Evolutionary conservation across 1,139 yeast species (phyloP).

Genomic region (Pichia sp.): DNA sequence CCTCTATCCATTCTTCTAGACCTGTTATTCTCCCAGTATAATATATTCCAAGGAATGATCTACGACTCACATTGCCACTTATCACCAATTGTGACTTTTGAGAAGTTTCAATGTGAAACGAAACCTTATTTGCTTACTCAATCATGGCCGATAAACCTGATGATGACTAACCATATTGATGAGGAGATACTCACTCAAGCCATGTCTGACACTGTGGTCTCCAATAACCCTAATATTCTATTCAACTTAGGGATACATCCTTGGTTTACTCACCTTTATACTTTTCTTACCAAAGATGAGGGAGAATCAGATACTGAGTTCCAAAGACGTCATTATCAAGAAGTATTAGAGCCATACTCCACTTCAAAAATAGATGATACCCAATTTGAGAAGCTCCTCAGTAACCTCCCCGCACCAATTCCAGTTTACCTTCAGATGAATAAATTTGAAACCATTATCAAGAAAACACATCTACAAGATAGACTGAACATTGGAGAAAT

Average conservation of each 20-base stretch:
- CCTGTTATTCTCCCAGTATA: too few species aligned
- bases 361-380: slow-evolving; percentile 4
- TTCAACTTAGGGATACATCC: slow-evolving; percentile 88
- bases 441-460: slow-evolving; percentile 24
- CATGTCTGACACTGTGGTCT: slow-evolving; percentile 16
- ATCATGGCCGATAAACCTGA: slow-evolving; percentile 28
- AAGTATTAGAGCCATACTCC: slow-evolving; percentile 31
- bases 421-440: slow-evolving; percentile 34
- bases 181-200: slow-evolving; percentile 25
- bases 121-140: slow-evolving; percentile 1
- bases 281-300: slow-evolving; percentile 22
- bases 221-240: slow-evolving; percentile 28
- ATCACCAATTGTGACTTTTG: slow-evolving; percentile 22
- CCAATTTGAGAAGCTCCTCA: slow-evolving; percentile 33
- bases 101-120: slow-evolving; percentile 4
- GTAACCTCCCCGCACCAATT: slow-evolving; percentile 56
- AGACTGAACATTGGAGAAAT: slow-evolving; percentile 63
- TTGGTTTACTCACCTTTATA: slow-evolving; percentile 72
- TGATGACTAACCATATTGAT: slow-evolving; percentile 57
- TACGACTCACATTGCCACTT: slow-evolving; percentile 67
- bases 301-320: slow-evolving; percentile 12
- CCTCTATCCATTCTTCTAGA: too few species aligned
- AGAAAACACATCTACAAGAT: background rate
- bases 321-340: slow-evolving; percentile 47
- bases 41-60: background rate